These are phyloP conservation scores for Cicer arietinum DNA, from an alignment of 306 rosid species.

Conservation along the genomic window DNA sequence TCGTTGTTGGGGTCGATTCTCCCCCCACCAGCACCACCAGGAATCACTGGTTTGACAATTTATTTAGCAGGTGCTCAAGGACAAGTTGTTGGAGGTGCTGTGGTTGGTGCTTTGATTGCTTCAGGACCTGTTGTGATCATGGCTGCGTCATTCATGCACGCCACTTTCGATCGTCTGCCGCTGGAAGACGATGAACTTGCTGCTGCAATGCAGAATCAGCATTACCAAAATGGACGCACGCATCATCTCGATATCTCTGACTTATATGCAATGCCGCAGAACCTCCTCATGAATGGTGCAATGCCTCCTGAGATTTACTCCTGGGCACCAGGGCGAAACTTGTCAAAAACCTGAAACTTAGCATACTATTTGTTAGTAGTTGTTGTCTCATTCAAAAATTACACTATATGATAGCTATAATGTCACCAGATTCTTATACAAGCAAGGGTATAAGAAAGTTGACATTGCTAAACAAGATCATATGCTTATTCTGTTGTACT, in stretches of 20 bases:
- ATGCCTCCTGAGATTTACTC: conserved; percentile 72
- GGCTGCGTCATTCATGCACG: conserved; percentile 89
- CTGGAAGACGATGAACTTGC: conserved; percentile 71
- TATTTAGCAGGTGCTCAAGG: conserved; percentile 84
- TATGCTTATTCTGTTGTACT: conserved; percentile 41
- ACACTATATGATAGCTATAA: conserved; percentile 39
- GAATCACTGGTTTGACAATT: conserved; percentile 73
- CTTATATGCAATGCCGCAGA: conserved; percentile 73
- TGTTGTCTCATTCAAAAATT: conserved; percentile 27
- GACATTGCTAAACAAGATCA: conserved; percentile 35
- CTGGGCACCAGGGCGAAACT: conserved; percentile 64
- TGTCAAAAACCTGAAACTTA: conserved; percentile 64
- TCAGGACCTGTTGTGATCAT: conserved; percentile 81
- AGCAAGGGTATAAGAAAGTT: conserved; percentile 31
- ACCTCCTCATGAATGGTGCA: conserved; percentile 68
- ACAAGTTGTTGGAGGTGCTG: conserved; percentile 81
- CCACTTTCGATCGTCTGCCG: conserved; percentile 80
- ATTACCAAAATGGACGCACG: conserved; percentile 62
- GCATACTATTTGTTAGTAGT: conserved; percentile 18
- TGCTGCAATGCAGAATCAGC: conserved; percentile 69
- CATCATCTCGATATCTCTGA: conserved; percentile 73
- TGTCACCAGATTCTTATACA: conserved; percentile 26
- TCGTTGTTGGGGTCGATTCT: conserved; percentile 75
- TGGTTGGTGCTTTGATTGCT: conserved; percentile 78
- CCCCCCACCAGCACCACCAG: conserved; percentile 89